A percentile compares a stretch with the other conserved stretches of the same genome.
phyloP scores from a whole-genome alignment of 345 rosid genomes.

The Ailanthus altissimus region DNA sequence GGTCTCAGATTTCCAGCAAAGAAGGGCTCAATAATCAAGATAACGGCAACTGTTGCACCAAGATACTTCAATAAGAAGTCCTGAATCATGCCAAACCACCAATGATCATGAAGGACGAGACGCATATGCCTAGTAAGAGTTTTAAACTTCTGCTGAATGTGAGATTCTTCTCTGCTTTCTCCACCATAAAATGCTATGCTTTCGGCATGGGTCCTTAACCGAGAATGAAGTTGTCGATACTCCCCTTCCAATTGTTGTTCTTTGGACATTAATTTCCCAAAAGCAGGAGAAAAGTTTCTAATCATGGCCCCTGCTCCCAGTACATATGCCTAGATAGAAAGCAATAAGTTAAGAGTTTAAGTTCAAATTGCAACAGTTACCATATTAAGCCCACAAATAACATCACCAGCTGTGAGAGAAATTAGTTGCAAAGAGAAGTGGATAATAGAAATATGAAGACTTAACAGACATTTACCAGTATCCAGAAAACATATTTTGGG shows the following conservation, averaged over 20 bases:
- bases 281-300: slow-evolving; percentile 90
- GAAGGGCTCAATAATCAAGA: slow-evolving; percentile 95
- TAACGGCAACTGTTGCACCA: slow-evolving; percentile 93
- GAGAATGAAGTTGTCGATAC: slow-evolving; percentile 92
- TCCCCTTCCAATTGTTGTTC: slow-evolving; percentile 99
- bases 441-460: slow-evolving; percentile 4
- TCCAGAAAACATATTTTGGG: slow-evolving; percentile 94
- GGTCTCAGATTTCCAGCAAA: slow-evolving; percentile 91
- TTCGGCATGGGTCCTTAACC: slow-evolving; percentile 97
- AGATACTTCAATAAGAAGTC: slow-evolving; percentile 95
- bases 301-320: slow-evolving; percentile 85
- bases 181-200: slow-evolving; percentile 99
- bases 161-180: slow-evolving; percentile 85
- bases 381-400: neutral
- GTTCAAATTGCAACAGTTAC: slow-evolving; percentile 8
- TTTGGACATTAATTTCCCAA: slow-evolving; percentile 86
- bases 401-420: slow-evolving; percentile 11
- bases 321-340: slow-evolving; percentile 71
- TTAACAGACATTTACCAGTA: slow-evolving; percentile 59
- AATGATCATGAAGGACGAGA: slow-evolving; percentile 81
- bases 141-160: slow-evolving; percentile 84
- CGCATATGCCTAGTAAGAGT: slow-evolving; percentile 73
- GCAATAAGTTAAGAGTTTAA: slow-evolving; percentile 23
- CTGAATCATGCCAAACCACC: slow-evolving; percentile 99
- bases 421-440: neutral